Evolutionary conservation across 169 alveolate genomes (phyloP), one percentile per base, ranked within the genome.

Genomic region (Plasmodium sp.): DNA sequence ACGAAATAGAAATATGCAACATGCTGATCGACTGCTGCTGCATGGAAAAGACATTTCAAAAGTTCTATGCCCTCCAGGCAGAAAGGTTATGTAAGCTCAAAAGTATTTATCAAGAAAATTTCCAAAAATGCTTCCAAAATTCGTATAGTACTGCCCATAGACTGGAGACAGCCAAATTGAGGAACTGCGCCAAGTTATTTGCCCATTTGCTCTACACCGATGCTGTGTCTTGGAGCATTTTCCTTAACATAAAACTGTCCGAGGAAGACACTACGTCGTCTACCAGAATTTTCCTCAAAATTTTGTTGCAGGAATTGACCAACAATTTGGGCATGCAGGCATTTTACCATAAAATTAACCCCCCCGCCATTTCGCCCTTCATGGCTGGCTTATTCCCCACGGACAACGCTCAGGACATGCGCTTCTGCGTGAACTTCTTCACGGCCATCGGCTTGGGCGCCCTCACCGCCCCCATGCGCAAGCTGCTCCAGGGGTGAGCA

Each of bases 21-120:
- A 99, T 99, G 99, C 96, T 99, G 72, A 96, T 99, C 36, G 99
- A 99, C 95, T 98, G 99, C 93, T 99, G 99, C 86, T 98, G 99
- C 93, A 99, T 99, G 98, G 99, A 99, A 96, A 96, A 99, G 94
- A 99, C 99, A 34, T 99, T 98, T 96, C 98, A 98, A 86, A 98
- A 98, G 91, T 99, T 99, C 96, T 99, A 97, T 96, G 99, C 99
- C 3, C 96, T 98, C 10, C 97, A 98, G 93, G 99, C 99, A 12
- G 99, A 99, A 92, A 97, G 99, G 77, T 97, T 99, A 67, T 98
- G 99, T 90, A 96, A 97, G 77, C 94, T 99, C 71, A 98, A 98
- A 84, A 98, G 97, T 22, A 98, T 97, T 0, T 99, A 98, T 93
- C 96, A 97, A 83, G 99, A 98, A 83, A 96, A 98, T 93, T 99